These are phyloP conservation scores for Aspergillus piperis DNA, from an alignment of 2,329 filamentous ascomycete species.

Conservation along the genomic window DNA sequence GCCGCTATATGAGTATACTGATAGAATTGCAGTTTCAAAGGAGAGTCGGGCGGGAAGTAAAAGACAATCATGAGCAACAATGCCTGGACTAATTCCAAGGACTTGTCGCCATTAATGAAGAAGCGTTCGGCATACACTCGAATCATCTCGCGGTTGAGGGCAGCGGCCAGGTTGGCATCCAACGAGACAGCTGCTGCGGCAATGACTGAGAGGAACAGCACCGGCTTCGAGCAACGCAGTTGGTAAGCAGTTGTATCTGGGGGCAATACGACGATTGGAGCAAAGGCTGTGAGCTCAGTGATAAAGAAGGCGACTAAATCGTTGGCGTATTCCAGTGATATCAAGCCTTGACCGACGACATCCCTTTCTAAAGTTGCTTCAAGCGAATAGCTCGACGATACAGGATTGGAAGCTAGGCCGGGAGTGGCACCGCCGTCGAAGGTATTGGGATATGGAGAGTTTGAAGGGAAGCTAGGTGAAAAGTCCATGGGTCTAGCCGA, in stretches of 20 bases:
- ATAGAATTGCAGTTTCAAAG: constrained; percentile 52
- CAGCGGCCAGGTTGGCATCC: constrained; percentile 44
- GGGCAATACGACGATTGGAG: constrained; percentile 34
- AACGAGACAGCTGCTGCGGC: constrained; percentile 64
- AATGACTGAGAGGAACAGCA: constrained; percentile 71
- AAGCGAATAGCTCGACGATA: constrained; percentile 20
- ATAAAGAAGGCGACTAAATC: constrained; percentile 36
- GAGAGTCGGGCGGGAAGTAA: constrained; percentile 53
- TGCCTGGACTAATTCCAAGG: constrained; percentile 54
- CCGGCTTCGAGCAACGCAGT: constrained; percentile 53
- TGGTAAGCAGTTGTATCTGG: constrained; percentile 32
- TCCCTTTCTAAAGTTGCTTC: constrained; percentile 25
- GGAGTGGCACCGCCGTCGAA: constrained; percentile 23
- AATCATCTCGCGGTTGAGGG: constrained; percentile 52
- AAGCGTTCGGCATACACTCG: constrained; percentile 51
- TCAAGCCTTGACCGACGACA: constrained; percentile 35
- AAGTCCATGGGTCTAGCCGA: constrained; percentile 26
- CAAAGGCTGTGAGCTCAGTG: constrained; percentile 32
- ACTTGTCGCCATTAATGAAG: constrained; percentile 53
- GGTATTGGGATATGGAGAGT: constrained; percentile 21
- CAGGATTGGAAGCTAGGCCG: constrained; percentile 23
- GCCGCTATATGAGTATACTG: constrained; percentile 56
- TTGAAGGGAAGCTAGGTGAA: constrained; percentile 26
- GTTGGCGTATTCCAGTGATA: constrained; percentile 34
- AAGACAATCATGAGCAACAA: constrained; percentile 52